Percentiles rank a stretch among this genome's conserved stretches.
phyloP scores from a whole-genome alignment of 2,329 filamentous ascomycete genomes.

The Alternaria burnsii region DNA sequence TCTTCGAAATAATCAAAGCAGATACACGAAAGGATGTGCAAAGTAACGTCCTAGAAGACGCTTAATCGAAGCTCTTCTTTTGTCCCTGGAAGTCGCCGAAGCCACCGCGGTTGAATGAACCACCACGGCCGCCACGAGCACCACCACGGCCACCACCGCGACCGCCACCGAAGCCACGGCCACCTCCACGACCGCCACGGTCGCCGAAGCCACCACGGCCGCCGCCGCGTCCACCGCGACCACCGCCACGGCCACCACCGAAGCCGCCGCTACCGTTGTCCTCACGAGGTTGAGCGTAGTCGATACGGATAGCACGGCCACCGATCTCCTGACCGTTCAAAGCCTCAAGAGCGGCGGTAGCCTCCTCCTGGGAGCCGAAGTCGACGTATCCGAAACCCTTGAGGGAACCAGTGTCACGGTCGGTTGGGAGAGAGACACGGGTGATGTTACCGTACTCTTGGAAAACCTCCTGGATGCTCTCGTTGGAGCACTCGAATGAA shows the following conservation, averaged over 20 bases:
- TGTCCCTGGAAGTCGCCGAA: slow-evolving; percentile 77
- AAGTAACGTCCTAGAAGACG: slow-evolving; percentile 9
- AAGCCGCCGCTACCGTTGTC: slow-evolving; percentile 66
- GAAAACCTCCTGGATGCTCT: slow-evolving; percentile 78
- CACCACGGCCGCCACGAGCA: slow-evolving; percentile 54
- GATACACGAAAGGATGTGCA: slow-evolving; percentile 22
- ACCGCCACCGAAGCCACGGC: slow-evolving; percentile 57
- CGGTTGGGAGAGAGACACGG: slow-evolving; percentile 86
- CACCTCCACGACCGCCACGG: slow-evolving; percentile 60
- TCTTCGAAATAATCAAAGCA: slow-evolving; percentile 31
- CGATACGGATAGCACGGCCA: slow-evolving; percentile 80
- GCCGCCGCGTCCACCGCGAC: slow-evolving; percentile 52
- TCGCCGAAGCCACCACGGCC: slow-evolving; percentile 61
- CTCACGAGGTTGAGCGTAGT: slow-evolving; percentile 76
- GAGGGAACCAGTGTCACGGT: slow-evolving; percentile 81
- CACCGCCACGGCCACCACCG: slow-evolving; percentile 60
- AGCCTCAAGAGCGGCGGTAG: slow-evolving; percentile 74
- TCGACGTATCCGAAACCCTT: slow-evolving; percentile 95
- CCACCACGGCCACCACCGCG: slow-evolving; percentile 57
- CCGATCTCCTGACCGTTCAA: slow-evolving; percentile 76
- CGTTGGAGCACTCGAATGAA: slow-evolving; percentile 82
- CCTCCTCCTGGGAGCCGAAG: slow-evolving; percentile 83
- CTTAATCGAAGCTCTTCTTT: slow-evolving; percentile 74
- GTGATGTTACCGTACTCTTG: slow-evolving; percentile 73
- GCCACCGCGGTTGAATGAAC: slow-evolving; percentile 61